Percentiles rank a stretch among this genome's conserved stretches.
Conservation (phyloP, 2,329 filamentous ascomycete genomes). For the Ambrosiella beaveri region DNA sequence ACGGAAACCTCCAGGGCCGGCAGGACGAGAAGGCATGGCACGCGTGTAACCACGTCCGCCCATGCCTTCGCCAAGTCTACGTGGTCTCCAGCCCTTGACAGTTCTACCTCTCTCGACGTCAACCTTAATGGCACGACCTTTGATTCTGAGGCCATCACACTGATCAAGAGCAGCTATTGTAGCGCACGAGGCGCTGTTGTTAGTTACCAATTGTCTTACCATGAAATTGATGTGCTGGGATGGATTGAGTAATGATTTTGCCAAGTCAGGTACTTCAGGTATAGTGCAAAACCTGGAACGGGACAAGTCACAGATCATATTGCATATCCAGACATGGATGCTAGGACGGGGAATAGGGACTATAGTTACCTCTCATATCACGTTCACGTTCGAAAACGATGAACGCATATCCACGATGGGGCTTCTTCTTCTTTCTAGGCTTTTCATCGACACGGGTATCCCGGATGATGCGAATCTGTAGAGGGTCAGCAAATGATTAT, state of each 20-base stretch:
- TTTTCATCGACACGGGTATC: conserved; percentile 54
- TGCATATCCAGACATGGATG: conserved; percentile 9
- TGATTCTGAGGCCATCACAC: conserved; percentile 79
- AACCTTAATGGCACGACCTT: conserved; percentile 78
- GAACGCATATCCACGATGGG: conserved; percentile 84
- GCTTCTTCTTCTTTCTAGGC: conserved; percentile 55
- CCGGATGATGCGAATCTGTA: conserved; percentile 69
- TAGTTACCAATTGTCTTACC: conserved; percentile 44
- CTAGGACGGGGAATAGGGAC: conserved; percentile 19
- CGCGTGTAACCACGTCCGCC: conserved; percentile 90
- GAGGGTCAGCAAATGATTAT: conserved; percentile 13
- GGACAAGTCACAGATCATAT: not conserved
- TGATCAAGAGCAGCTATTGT: conserved; percentile 72
- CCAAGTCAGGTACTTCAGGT: not conserved
- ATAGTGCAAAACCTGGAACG: not conserved
- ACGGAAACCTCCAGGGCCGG: conserved; percentile 40
- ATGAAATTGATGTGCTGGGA: conserved; percentile 14
- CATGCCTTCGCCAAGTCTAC: conserved; percentile 77
- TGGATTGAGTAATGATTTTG: not conserved
- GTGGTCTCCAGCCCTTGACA: conserved; percentile 82
- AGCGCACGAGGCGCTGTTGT: conserved; percentile 45
- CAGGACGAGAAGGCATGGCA: conserved; percentile 53
- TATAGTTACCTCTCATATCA: conserved; percentile 88
- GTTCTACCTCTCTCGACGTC: conserved; percentile 94
- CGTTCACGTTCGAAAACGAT: conserved; percentile 93